Evolutionary conservation across 2,329 filamentous ascomycete genomes (phyloP).

Genomic region (Trichoderma koningiopsis): DNA sequence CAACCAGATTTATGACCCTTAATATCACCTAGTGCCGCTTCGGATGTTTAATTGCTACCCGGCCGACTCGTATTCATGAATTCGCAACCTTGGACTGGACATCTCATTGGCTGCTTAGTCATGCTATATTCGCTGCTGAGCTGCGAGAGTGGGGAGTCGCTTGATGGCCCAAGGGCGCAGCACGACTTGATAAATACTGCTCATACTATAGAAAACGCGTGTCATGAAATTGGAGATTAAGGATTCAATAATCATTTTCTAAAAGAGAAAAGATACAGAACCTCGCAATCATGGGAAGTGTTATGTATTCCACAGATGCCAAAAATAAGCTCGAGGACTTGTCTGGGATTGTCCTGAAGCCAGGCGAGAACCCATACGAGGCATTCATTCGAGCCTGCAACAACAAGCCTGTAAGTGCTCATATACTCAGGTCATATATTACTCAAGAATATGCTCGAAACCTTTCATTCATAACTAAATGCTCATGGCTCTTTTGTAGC

Average conservation of each 20-base stretch:
- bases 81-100: not conserved
- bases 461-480: not conserved
- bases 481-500: conserved; percentile 43
- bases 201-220: not conserved
- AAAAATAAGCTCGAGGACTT: conserved; percentile 58
- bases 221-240: not conserved
- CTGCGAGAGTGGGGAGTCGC: conserved; percentile 7
- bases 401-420: conserved; percentile 61
- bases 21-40: too few relatives aligned
- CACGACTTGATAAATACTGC: not conserved
- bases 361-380: conserved; percentile 73
- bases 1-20: not conserved
- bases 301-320: conserved; percentile 37
- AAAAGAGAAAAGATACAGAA: not conserved
- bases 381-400: conserved; percentile 69
- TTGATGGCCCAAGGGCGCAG: not conserved
- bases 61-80: conserved; percentile 7
- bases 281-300: not conserved
- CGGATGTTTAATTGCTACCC: not conserved
- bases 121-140: not conserved
- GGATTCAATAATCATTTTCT: not conserved
- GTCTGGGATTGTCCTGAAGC: conserved; percentile 52
- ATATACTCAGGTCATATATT: too few relatives aligned
- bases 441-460: not conserved
- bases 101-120: conserved; percentile 23